These are phyloP conservation scores for Pythium myriotylum DNA, from an alignment of 352 stramenopile genomes.

Conservation along the genomic window DNA sequence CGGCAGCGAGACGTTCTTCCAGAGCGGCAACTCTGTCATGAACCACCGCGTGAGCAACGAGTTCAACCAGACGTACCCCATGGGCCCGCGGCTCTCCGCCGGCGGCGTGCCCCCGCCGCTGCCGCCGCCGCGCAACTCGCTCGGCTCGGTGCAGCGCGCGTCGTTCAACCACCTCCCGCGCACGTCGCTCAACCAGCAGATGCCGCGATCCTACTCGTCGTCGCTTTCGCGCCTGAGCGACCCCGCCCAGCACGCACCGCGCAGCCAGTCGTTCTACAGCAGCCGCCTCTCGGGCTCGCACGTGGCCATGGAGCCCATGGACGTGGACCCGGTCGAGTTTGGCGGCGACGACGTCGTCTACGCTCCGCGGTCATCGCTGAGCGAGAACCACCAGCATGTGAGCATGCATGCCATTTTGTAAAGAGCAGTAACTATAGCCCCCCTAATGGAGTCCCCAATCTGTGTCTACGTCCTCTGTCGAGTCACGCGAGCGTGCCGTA, in stretches of 20 bases:
- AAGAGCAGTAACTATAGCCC: not conserved
- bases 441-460: no score
- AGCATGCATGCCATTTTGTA: slow-evolving; percentile 38
- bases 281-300: slow-evolving; percentile 16
- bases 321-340: slow-evolving; percentile 28
- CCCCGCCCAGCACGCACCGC: slow-evolving; percentile 9
- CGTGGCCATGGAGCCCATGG: slow-evolving; percentile 20
- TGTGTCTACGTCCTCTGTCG: no score
- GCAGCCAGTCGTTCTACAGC: slow-evolving; percentile 22
- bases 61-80: slow-evolving; percentile 9
- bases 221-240: slow-evolving; percentile 22
- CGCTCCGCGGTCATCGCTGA: slow-evolving; percentile 26
- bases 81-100: not conserved
- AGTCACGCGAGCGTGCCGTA: slow-evolving; percentile 15
- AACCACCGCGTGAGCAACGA: slow-evolving; percentile 33
- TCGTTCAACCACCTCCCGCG: slow-evolving; percentile 29
- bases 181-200: slow-evolving; percentile 20
- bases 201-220: slow-evolving; percentile 27
- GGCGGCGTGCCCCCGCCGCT: slow-evolving; percentile 6
- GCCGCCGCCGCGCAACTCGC: slow-evolving; percentile 17
- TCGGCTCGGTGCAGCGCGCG: slow-evolving; percentile 17
- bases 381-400: slow-evolving; percentile 26
- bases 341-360: slow-evolving; percentile 25
- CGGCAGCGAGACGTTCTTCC: slow-evolving; percentile 32
- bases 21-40: slow-evolving; percentile 27